Evolutionary conservation across 2,329 filamentous ascomycete genomes (phyloP).

Genomic region (Talaromyces atroroseus): DNA sequence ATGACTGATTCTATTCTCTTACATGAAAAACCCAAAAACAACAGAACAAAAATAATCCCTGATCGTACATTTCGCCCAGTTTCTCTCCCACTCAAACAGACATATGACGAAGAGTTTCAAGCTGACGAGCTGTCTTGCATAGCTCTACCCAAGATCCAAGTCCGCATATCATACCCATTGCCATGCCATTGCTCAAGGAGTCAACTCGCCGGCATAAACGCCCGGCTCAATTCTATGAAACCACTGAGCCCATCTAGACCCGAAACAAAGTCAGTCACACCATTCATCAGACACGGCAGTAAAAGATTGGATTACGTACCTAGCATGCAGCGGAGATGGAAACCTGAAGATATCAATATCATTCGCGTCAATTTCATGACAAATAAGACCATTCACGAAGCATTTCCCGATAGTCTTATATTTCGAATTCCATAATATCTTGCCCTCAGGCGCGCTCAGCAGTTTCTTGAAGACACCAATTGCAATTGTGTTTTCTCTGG

Average conservation of each 20-base stretch:
- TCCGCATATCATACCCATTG: background rate
- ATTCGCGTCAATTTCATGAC: background rate
- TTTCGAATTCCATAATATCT: background rate
- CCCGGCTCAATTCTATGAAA: conserved; percentile 3
- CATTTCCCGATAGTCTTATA: conserved; percentile 3
- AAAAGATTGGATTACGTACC: background rate
- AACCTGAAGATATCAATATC: background rate
- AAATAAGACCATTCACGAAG: background rate
- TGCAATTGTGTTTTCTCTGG: background rate
- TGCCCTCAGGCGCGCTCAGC: background rate
- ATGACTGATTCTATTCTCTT: too few species aligned
- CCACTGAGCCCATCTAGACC: conserved; percentile 7
- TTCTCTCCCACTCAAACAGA: too few species aligned
- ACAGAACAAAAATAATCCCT: too few species aligned
- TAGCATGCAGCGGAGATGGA: conserved; percentile 6
- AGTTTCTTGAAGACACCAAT: conserved; percentile 5
- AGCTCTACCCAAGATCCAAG: background rate
- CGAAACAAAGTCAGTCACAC: background rate
- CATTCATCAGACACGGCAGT: background rate
- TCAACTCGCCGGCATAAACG: conserved; percentile 9
- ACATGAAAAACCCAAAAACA: too few species aligned
- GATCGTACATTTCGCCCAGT: too few species aligned
- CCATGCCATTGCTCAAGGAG: background rate
- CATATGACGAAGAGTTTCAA: too few species aligned
- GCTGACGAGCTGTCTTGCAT: too few species aligned